phyloP scores from a whole-genome alignment of 164 flowering plant species.

The Protea cynaroides region DNA sequence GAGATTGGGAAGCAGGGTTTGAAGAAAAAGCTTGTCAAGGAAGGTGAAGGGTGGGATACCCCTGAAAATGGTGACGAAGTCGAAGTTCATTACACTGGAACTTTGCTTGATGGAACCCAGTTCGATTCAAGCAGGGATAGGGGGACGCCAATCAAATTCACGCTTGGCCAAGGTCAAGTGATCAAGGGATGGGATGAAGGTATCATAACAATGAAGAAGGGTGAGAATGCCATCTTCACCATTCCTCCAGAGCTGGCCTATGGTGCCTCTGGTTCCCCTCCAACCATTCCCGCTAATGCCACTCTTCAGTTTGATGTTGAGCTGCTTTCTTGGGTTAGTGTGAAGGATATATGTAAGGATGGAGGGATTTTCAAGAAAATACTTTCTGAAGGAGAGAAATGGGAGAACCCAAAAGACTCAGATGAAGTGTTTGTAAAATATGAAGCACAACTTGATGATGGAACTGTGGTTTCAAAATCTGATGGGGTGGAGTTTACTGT shows the following conservation, averaged over 20 bases:
- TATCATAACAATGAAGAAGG: slow-evolving; percentile 97
- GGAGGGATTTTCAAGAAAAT: slow-evolving; percentile 93
- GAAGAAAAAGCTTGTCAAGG: slow-evolving; percentile 86
- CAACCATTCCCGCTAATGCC: slow-evolving; percentile 92
- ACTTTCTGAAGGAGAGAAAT: slow-evolving; percentile 75
- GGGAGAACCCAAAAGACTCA: slow-evolving; percentile 95
- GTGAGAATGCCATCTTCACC: slow-evolving; percentile 86
- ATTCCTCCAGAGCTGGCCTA: slow-evolving; percentile 91
- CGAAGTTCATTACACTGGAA: slow-evolving; percentile 96
- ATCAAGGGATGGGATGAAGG: slow-evolving; percentile 98
- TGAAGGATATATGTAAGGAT: slow-evolving; percentile 94
- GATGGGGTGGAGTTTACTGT: slow-evolving; percentile 83
- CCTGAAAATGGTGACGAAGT: slow-evolving; percentile 87
- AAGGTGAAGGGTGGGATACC: slow-evolving; percentile 74
- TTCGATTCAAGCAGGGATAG: slow-evolving; percentile 90
- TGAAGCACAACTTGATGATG: slow-evolving; percentile 80
- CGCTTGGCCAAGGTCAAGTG: slow-evolving; percentile 98
- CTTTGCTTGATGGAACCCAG: slow-evolving; percentile 85
- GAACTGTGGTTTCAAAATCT: slow-evolving; percentile 58
- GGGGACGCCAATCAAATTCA: slow-evolving; percentile 78
- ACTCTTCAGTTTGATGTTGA: slow-evolving; percentile 94
- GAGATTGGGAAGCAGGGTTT: slow-evolving; percentile 79
- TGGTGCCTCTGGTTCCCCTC: slow-evolving; percentile 82
- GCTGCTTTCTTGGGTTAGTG: slow-evolving; percentile 87
- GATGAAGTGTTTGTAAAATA: slow-evolving; percentile 94